A percentile compares a stretch with the other conserved stretches of the same genome.
Conservation (phyloP, 2,329 filamentous ascomycete species). For the Colletotrichum sp. region DNA sequence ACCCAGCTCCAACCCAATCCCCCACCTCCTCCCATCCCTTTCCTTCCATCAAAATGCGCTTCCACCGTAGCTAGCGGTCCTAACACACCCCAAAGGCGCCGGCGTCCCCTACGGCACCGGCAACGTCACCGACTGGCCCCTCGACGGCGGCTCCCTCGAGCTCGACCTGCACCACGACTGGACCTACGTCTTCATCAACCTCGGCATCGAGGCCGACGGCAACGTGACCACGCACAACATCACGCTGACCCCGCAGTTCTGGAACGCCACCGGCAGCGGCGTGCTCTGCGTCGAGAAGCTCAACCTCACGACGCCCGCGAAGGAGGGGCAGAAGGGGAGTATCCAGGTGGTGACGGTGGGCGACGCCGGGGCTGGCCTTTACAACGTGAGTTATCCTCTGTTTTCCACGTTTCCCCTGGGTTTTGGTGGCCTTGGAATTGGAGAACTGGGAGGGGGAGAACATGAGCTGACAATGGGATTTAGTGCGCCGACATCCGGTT, state of each 20-base stretch:
- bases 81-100: constrained; percentile 41
- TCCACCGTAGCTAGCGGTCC: too few species aligned
- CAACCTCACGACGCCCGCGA: constrained; percentile 54
- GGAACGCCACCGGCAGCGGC: constrained; percentile 64
- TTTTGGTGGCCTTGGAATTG: fast-evolving
- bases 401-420: too few species aligned
- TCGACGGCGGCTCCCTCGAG: constrained; percentile 52
- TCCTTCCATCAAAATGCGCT: not conserved
- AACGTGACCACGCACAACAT: constrained; percentile 71
- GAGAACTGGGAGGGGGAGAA: too few species aligned
- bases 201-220: constrained; percentile 48
- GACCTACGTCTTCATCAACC: constrained; percentile 59
- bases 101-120: constrained; percentile 47
- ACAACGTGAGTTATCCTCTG: constrained; percentile 56
- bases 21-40: not conserved
- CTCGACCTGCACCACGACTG: constrained; percentile 57
- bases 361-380: constrained; percentile 64
- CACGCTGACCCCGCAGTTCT: constrained; percentile 65
- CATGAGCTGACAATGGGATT: constrained; percentile 14
- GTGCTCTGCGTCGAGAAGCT: constrained; percentile 70
- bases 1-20: not conserved
- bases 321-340: constrained; percentile 67
- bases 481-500: constrained; percentile 79
- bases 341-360: constrained; percentile 74
- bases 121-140: constrained; percentile 59